Evolutionary conservation across 768 basidiomycete species (phyloP).

Genomic region (Nidularia sp.): DNA sequence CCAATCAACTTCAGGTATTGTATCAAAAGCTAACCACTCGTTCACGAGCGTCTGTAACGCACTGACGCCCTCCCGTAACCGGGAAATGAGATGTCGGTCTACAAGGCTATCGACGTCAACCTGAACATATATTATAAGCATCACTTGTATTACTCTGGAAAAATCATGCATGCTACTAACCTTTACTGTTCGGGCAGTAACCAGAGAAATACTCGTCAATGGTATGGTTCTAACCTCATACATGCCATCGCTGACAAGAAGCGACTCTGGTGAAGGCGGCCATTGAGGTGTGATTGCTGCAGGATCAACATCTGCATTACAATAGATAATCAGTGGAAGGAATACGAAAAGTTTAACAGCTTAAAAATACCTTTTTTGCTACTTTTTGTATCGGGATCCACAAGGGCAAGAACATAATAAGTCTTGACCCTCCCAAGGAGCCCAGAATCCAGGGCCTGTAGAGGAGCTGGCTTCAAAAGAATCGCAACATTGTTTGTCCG

Average conservation of each 20-base stretch:
- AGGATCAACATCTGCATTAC: slow-evolving; percentile 48
- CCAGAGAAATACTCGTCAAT: slow-evolving; percentile 68
- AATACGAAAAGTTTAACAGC: background rate
- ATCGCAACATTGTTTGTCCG: slow-evolving; percentile 64
- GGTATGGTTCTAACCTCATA: slow-evolving; percentile 70
- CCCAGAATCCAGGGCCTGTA: slow-evolving; percentile 38
- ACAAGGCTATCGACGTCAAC: slow-evolving; percentile 69
- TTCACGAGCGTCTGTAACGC: slow-evolving; percentile 45
- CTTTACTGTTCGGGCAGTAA: slow-evolving; percentile 72
- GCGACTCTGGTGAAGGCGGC: slow-evolving; percentile 54
- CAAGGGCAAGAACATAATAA: slow-evolving; percentile 72
- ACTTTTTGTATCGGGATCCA: slow-evolving; percentile 57
- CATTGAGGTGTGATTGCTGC: slow-evolving; percentile 69
- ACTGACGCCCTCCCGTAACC: slow-evolving; percentile 53
- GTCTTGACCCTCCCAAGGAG: slow-evolving; percentile 44
- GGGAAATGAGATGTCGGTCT: slow-evolving; percentile 57
- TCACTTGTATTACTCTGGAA: background rate
- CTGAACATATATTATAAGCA: slow-evolving; percentile 29
- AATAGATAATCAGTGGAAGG: background rate
- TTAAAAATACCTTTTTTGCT: slow-evolving; percentile 44
- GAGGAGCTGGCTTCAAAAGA: slow-evolving; percentile 60
- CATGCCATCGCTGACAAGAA: slow-evolving; percentile 45
- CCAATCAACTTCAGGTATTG: slow-evolving; percentile 83
- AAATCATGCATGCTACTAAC: slow-evolving; percentile 26
- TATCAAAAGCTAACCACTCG: slow-evolving; percentile 49